phyloP scores from a whole-genome alignment of 495 filamentous ascomycete species.

The Rhizodiscina lignyota region DNA sequence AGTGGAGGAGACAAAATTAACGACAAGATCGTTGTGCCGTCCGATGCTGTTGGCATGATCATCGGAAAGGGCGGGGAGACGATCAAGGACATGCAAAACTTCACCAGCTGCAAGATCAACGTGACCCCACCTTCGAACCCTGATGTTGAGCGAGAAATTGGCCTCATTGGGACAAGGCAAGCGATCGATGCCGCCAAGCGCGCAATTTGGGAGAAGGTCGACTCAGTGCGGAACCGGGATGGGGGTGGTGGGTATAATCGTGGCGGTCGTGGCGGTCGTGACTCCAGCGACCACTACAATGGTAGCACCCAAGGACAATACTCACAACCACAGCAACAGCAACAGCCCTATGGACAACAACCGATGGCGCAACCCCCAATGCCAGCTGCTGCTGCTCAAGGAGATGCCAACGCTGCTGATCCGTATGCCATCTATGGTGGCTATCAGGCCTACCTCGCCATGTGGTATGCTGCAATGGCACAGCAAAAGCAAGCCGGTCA shows the following conservation, averaged over 20 bases:
- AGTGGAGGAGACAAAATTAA: constrained; percentile 44
- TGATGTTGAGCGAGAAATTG: constrained; percentile 65
- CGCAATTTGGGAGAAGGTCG: constrained; percentile 77
- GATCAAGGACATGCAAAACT: constrained; percentile 71
- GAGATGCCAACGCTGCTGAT: constrained; percentile 25
- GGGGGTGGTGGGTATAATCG: constrained; percentile 1
- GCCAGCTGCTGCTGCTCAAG: constrained; percentile 12
- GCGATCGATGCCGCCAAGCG: constrained; percentile 56
- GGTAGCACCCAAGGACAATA: constrained; percentile 18
- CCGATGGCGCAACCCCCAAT: constrained; percentile 25
- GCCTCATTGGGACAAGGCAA: constrained; percentile 53
- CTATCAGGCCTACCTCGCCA: constrained; percentile 42
- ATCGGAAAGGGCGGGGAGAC: constrained; percentile 77
- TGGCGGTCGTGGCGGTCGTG: constrained; percentile 21
- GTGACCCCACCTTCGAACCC: constrained; percentile 56
- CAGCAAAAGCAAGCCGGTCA: constrained; percentile 6
- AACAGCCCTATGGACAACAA: constrained; percentile 9
- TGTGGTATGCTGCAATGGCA: constrained; percentile 43
- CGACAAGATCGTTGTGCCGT: constrained; percentile 65
- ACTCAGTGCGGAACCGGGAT: constrained; percentile 46
- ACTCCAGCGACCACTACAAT: constrained; percentile 23
- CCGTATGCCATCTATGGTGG: constrained; percentile 52
- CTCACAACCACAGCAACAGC: constrained; percentile 26
- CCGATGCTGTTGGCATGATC: constrained; percentile 80
- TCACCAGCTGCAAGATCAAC: constrained; percentile 77